Evolutionary conservation across 2,329 filamentous ascomycete genomes (phyloP).

Genomic region (Aureobasidium leucospermi): DNA sequence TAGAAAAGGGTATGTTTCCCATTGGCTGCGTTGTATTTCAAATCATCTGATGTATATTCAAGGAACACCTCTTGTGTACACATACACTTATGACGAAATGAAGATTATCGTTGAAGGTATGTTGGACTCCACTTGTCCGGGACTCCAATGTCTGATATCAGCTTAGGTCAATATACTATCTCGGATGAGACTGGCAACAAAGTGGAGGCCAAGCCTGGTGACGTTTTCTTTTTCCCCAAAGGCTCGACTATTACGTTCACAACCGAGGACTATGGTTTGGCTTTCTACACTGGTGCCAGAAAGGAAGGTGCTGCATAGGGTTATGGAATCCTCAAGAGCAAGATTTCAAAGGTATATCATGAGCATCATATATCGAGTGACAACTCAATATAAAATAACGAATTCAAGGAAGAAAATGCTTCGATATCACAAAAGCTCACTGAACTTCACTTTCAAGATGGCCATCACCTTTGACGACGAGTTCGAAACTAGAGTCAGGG

Average conservation of each 20-base stretch:
- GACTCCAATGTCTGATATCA: not conserved
- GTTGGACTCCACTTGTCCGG: slow-evolving; percentile 37
- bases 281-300: slow-evolving; percentile 23
- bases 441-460: too few relatives aligned
- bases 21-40: not conserved
- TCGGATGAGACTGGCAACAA: slow-evolving; percentile 55
- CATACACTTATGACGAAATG: slow-evolving; percentile 65
- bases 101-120: slow-evolving; percentile 65
- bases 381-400: not conserved
- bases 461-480: too few relatives aligned
- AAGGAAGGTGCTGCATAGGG: slow-evolving; percentile 19
- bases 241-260: slow-evolving; percentile 58
- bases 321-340: not conserved
- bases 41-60: not conserved
- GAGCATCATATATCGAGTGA: not conserved
- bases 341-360: not conserved
- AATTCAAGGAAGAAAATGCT: not conserved
- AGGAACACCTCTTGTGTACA: slow-evolving; percentile 58
- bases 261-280: slow-evolving; percentile 24
- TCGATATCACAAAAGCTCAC: too few relatives aligned
- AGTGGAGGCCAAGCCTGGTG: slow-evolving; percentile 53
- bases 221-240: slow-evolving; percentile 63
- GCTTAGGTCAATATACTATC: slow-evolving; percentile 31
- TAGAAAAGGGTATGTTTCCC: slow-evolving; percentile 47
- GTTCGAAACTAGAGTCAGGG: too few relatives aligned